A percentile compares a stretch with the other conserved stretches of the same genome.
Conservation (phyloP, 2,329 filamentous ascomycete species). For the Clarireedia sp. region DNA sequence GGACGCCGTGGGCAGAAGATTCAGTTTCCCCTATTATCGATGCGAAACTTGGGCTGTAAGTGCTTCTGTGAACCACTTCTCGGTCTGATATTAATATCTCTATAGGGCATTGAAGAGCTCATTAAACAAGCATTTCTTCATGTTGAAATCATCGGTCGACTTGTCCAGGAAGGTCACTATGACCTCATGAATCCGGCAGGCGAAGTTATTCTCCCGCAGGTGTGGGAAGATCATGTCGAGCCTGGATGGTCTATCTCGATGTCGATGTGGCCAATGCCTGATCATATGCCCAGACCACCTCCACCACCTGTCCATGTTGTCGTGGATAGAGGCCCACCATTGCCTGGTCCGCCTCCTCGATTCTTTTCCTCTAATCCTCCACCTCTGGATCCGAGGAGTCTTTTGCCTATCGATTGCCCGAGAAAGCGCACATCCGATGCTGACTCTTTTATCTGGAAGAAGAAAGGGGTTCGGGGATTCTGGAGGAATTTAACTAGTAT, state of each 20-base stretch:
- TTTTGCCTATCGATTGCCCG: neutral
- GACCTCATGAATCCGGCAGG: conserved; percentile 72
- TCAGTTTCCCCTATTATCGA: conserved; percentile 81
- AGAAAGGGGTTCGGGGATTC: neutral
- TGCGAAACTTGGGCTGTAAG: conserved; percentile 78
- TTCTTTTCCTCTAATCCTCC: neutral
- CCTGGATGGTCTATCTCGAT: conserved; percentile 67
- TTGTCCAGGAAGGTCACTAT: conserved; percentile 72
- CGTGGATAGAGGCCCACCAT: neutral
- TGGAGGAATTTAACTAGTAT: neutral
- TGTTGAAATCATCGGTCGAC: conserved; percentile 66
- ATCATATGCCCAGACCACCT: conserved; percentile 53
- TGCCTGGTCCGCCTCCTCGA: neutral
- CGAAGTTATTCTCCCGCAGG: conserved; percentile 72
- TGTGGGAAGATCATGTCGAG: conserved; percentile 76
- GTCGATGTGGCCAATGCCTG: conserved; percentile 57
- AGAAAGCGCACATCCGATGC: neutral
- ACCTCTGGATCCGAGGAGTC: neutral
- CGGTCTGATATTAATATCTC: conserved; percentile 21
- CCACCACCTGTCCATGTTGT: neutral
- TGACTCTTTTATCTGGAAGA: neutral
- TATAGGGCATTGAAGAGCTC: conserved; percentile 74
- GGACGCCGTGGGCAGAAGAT: conserved; percentile 84
- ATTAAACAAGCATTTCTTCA: conserved; percentile 79
- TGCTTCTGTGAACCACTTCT: conserved; percentile 16